Evolutionary conservation across 257 asterid species (phyloP).

Genomic region (Penstemon eatonii): DNA sequence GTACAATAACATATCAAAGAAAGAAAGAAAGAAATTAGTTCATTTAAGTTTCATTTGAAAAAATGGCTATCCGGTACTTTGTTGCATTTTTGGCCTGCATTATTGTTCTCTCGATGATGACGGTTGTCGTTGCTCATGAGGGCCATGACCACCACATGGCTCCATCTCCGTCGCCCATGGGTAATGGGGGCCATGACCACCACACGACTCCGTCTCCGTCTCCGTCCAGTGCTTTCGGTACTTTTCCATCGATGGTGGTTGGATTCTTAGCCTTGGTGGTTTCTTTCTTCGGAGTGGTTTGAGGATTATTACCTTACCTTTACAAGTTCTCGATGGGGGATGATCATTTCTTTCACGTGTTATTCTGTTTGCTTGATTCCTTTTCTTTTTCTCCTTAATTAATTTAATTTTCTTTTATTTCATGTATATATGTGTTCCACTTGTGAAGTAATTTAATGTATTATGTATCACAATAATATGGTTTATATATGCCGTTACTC

Average conservation of each 20-base stretch:
- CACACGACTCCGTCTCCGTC: constrained; percentile 31
- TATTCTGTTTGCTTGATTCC: no score
- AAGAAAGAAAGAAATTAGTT: background rate
- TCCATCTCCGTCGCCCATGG: background rate
- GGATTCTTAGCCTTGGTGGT: constrained; percentile 34
- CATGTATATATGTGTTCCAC: no score
- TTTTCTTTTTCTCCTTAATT: no score
- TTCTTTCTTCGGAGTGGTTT: constrained; percentile 38
- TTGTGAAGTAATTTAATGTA: no score
- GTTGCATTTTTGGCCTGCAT: constrained; percentile 27
- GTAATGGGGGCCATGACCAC: background rate
- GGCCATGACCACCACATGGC: constrained; percentile 38
- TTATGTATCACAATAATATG: no score
- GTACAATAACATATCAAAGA: constrained; percentile 15
- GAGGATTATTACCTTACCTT: constrained; percentile 18
- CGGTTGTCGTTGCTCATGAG: constrained; percentile 35
- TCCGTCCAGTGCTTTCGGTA: constrained; percentile 16
- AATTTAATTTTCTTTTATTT: no score
- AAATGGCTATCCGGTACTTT: constrained; percentile 27
- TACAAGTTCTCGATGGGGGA: background rate
- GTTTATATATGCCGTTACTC: no score
- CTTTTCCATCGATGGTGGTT: constrained; percentile 32
- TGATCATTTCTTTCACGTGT: no score
- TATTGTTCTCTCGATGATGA: constrained; percentile 20
- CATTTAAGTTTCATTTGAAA: background rate